phyloP scores from a whole-genome alignment of 1,139 yeast species.

The Hyphopichia buzzinii region DNA sequence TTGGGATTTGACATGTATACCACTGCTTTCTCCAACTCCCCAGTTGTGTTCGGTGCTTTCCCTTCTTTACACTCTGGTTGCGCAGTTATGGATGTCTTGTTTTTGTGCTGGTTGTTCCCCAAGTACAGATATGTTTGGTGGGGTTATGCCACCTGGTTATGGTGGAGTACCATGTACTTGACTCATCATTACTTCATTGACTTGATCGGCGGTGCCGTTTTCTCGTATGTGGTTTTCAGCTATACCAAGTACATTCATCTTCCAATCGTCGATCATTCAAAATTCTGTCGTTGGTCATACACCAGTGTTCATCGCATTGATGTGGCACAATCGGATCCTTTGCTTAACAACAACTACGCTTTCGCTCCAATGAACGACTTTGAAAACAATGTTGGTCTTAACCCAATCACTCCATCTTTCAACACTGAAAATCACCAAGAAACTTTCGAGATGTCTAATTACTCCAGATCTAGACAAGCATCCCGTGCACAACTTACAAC shows the following conservation, averaged over 20 bases:
- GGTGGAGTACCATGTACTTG: slow-evolving; percentile 98
- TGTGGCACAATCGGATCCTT: slow-evolving; percentile 33
- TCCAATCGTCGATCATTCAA: slow-evolving; percentile 62
- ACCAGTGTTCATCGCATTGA: slow-evolving; percentile 28
- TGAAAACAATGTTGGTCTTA: slow-evolving; percentile 7
- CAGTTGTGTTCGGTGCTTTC: slow-evolving; percentile 96
- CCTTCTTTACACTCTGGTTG: slow-evolving; percentile 95
- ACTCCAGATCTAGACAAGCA: slow-evolving; percentile 33
- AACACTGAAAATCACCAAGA: slow-evolving; percentile 7
- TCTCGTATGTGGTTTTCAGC: slow-evolving; percentile 69
- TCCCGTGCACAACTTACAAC: slow-evolving; percentile 22
- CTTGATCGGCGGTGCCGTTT: slow-evolving; percentile 82
- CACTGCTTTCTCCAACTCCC: slow-evolving; percentile 81
- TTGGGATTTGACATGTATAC: slow-evolving; percentile 85
- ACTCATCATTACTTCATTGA: slow-evolving; percentile 95
- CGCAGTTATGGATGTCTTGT: slow-evolving; percentile 89
- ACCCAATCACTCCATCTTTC: slow-evolving; percentile 3
- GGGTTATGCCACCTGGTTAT: slow-evolving; percentile 81
- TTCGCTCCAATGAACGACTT: neutral
- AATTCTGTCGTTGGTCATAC: slow-evolving; percentile 88
- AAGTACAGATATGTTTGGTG: slow-evolving; percentile 60
- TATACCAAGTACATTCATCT: slow-evolving; percentile 70
- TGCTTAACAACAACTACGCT: slow-evolving; percentile 13
- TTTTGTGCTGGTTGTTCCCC: slow-evolving; percentile 81
- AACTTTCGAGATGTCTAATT: slow-evolving; percentile 27